These are phyloP conservation scores for Hymenoscyphus fructigenus DNA, from an alignment of 2,329 filamentous ascomycete species.

Conservation along the genomic window DNA sequence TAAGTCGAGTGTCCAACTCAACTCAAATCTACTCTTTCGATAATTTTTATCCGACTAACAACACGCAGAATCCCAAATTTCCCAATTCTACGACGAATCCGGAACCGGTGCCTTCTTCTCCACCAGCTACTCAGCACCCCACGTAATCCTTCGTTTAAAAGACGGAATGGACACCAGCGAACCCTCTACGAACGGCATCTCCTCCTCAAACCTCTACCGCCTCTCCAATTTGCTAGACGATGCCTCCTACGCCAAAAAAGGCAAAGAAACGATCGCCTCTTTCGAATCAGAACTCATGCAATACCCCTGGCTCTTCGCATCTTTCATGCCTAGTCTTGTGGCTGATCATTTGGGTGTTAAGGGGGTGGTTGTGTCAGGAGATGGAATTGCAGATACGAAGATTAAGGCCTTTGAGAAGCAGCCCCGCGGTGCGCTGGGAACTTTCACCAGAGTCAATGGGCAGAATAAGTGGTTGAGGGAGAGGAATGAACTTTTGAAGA, in stretches of 20 bases:
- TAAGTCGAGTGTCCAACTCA: conserved; percentile 28
- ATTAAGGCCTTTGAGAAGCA: conserved; percentile 38
- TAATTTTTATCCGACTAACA: conserved; percentile 18
- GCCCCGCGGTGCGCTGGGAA: conserved; percentile 30
- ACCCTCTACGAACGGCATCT: conserved; percentile 84
- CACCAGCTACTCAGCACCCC: conserved; percentile 59
- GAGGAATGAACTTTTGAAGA: conserved; percentile 45
- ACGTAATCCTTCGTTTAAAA: conserved; percentile 83
- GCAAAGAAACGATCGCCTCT: conserved; percentile 72
- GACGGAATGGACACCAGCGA: conserved; percentile 93
- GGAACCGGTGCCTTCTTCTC: conserved; percentile 66
- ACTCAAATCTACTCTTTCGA: background rate
- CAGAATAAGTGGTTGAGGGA: conserved; percentile 50
- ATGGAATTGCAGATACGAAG: conserved; percentile 24
- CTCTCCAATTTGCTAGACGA: conserved; percentile 70
- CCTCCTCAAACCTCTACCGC: conserved; percentile 83
- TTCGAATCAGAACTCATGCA: conserved; percentile 92
- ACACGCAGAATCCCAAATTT: conserved; percentile 65
- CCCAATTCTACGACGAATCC: conserved; percentile 70
- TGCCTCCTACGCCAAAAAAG: conserved; percentile 60
- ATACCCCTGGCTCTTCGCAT: conserved; percentile 88
- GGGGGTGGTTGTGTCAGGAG: conserved; percentile 50
- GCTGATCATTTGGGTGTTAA: conserved; percentile 66
- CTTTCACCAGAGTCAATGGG: conserved; percentile 29
- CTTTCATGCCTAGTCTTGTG: conserved; percentile 74